These are phyloP conservation scores for Ophiostoma populinum DNA, from an alignment of 2,329 filamentous ascomycete genomes.

Conservation along the genomic window DNA sequence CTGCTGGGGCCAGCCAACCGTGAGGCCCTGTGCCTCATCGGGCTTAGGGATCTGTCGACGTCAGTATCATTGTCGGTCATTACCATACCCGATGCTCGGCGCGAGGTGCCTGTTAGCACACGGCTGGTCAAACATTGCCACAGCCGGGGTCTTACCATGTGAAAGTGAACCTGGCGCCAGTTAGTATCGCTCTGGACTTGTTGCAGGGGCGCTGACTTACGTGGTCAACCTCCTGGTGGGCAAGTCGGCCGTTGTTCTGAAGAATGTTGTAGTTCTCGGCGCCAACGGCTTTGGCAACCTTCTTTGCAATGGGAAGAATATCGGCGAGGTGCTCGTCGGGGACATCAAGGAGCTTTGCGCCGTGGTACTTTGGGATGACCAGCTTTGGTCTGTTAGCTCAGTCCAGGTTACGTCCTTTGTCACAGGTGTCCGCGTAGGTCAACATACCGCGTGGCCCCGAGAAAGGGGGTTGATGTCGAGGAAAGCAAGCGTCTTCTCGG, in stretches of 20 bases:
- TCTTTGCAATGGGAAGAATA: conserved; percentile 75
- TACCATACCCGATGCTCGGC: too few species aligned
- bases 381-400: conserved; percentile 38
- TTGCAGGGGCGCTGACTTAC: conserved; percentile 34
- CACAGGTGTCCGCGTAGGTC: too few species aligned
- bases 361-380: conserved; percentile 90
- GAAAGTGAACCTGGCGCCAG: conserved; percentile 60
- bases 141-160: conserved; percentile 45
- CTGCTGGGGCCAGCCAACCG: conserved; percentile 55
- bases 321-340: conserved; percentile 76
- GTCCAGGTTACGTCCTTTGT: neutral
- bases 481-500: conserved; percentile 83
- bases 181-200: conserved; percentile 2
- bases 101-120: too few species aligned
- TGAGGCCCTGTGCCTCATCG: conserved; percentile 62
- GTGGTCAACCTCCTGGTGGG: conserved; percentile 86
- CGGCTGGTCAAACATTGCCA: too few species aligned
- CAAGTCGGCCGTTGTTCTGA: conserved; percentile 86
- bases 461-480: conserved; percentile 88
- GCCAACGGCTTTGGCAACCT: conserved; percentile 60
- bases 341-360: conserved; percentile 79
- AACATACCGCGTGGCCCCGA: conserved; percentile 71
- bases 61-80: neutral
- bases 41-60: conserved; percentile 72
- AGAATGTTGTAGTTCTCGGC: conserved; percentile 78